Evolutionary conservation across 352 stramenopile species (phyloP), one percentile per base, ranked within the genome.

Genomic region (Phytophthora vignae): DNA sequence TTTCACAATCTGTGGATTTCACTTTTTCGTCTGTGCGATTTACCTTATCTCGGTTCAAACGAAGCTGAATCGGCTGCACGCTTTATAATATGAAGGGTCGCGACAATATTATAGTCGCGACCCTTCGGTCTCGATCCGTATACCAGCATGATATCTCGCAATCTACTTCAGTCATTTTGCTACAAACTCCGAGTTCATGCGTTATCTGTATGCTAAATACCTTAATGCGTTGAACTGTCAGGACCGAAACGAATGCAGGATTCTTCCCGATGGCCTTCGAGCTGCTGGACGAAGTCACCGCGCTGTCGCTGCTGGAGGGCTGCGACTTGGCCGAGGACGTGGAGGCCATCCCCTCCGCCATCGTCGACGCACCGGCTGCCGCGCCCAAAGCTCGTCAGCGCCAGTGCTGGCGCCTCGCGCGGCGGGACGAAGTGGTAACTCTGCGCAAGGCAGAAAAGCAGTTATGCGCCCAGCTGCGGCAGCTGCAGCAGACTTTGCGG

Each of bases 271-370:
- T 29, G 25, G 25, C 25, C 29, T 59, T 59, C 14, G 38, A 17
- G 22, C 52, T 69, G 22, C 52, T 69, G 54, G 67, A 74, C 33
- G 67, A 74, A 11, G 19, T 21, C 9, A 55, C 60, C 22, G 25
- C 65, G 14, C 46, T 74, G 48, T 52, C 67, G 14, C 38, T 74
- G 15, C 61, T 74, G 36, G 67, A 74, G 29, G 67, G 67, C 40
- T 74, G 60, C 55, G 60, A 61, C n/a, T 62, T 74, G 67, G 67
- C 67, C 0, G 60, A 74, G n/a, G 21, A 74, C 15, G 50, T 19
- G 9, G 53, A 74, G 19, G 67, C 61, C 25, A 71, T 74, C 38
- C 60, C 48, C 19, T 55, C 27, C 2, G n/a, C 48, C 14, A n/a
- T 60, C 11, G 19, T 56, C 15, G 33, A 69, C 9, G 53, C 59